Evolutionary conservation across 805 yeast genomes (phyloP).

Genomic region (Nakazawaea sp.): DNA sequence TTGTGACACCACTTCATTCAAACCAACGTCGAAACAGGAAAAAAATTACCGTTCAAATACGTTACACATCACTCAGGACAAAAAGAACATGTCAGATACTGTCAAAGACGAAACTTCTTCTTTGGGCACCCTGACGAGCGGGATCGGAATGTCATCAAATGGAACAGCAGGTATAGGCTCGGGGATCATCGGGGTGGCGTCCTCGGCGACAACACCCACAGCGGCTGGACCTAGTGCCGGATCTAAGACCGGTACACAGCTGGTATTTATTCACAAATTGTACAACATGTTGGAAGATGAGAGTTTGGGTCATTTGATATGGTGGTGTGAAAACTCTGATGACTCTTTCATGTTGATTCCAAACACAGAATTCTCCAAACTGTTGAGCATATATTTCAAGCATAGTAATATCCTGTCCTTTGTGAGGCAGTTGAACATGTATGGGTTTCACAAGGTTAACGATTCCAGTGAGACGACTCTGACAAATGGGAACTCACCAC

Average conservation of each 20-base stretch:
- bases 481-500: neutral
- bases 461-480: conserved; percentile 27
- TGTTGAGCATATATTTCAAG: conserved; percentile 59
- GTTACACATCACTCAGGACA: too few species aligned
- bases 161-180: too few species aligned
- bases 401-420: conserved; percentile 78
- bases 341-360: conserved; percentile 72
- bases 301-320: conserved; percentile 63
- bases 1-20: too few species aligned
- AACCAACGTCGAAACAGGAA: too few species aligned
- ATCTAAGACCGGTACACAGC: conserved; percentile 9
- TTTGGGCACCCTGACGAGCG: neutral
- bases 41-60: too few species aligned
- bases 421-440: conserved; percentile 75
- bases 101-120: neutral
- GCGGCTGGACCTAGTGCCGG: neutral
- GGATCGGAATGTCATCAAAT: neutral
- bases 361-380: conserved; percentile 80
- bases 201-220: neutral
- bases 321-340: conserved; percentile 69
- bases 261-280: conserved; percentile 73
- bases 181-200: too few species aligned
- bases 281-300: conserved; percentile 86
- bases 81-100: neutral
- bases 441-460: conserved; percentile 72